Base-by-base conservation (phyloP, 2,329 filamentous ascomycete genomes). In the Diaporthe sp. region DNA sequence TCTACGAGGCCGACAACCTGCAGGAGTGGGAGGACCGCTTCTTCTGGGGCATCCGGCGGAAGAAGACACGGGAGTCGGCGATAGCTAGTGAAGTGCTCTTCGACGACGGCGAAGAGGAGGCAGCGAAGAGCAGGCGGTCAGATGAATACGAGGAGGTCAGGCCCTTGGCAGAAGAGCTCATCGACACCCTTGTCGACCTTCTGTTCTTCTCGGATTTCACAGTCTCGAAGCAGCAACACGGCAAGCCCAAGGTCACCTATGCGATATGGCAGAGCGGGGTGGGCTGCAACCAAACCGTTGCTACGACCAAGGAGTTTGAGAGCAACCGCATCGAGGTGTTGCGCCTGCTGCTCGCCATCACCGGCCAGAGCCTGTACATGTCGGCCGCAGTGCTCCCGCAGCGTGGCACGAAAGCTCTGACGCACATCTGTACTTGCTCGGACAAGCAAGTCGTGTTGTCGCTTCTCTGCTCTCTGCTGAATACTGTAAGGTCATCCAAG, bases 241-340 rank as follows among this genome's bases (percentile, higher is more conserved):
- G 91, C 71, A 95, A 93, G 80, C 89, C 90, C 77, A 97, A 97
- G 82, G 94, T 98, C 73, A 94, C 93, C 10, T 98, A 97, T 84
- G 93, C 95, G 71, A 98, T 99, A 82, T 99, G 97, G 97, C 95
- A 98, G 85, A 98, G 95, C 81, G 97, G 97, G 64, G 96, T 99
- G 40, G 97, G 97, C 19, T 98, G 96, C 86, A 97, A 98, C 83
- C 94, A 94, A 22, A 91, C 95, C 7, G 92, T 97, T 78, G 93
- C 93, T 13, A 96, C 95, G 4, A 98, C 93, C 70, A 97, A 95
- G 82, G 96, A 98, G 80, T 93, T 95, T 74, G 97, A 99, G 85
- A 97, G 90, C 85, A 98, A 98, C 83, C 91, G 97, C 75, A 95
- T 94, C 77, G 97, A 99, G 84, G 93, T 98, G 40, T 84, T 98